Evolutionary conservation across 1,284 basidiomycete genomes (phyloP).

Genomic region (Mycena citricolor): DNA sequence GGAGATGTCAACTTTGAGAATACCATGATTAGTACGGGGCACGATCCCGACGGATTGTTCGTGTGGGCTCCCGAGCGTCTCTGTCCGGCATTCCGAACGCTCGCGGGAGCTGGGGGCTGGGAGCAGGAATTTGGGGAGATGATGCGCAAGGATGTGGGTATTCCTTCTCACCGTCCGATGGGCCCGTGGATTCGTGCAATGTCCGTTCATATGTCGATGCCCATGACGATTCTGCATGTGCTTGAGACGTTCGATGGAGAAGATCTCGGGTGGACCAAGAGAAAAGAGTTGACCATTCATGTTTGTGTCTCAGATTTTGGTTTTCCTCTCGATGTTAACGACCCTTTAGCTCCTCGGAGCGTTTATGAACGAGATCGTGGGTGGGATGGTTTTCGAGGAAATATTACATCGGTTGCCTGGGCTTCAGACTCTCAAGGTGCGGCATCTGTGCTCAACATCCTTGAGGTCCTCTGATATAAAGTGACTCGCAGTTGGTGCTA

Average conservation of each 20-base stretch:
- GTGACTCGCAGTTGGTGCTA: slow-evolving; percentile 27
- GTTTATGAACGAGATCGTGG: slow-evolving; percentile 26
- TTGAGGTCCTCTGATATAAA: background rate
- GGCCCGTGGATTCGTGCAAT: slow-evolving; percentile 14
- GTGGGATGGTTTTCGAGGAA: slow-evolving; percentile 35
- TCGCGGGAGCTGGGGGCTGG: slow-evolving; percentile 8
- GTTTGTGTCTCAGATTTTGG: background rate
- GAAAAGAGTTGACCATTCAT: background rate
- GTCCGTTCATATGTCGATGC: slow-evolving; percentile 32
- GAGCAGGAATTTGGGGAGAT: slow-evolving; percentile 11
- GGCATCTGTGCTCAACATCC: background rate
- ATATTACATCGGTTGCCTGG: slow-evolving; percentile 37
- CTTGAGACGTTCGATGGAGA: slow-evolving; percentile 30
- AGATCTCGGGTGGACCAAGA: slow-evolving; percentile 30
- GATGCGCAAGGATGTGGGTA: background rate
- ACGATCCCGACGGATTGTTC: background rate
- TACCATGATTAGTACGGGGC: too few species aligned
- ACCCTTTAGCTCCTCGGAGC: slow-evolving; percentile 38
- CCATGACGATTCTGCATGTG: slow-evolving; percentile 35
- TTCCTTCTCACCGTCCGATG: slow-evolving; percentile 6
- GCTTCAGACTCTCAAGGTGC: slow-evolving; percentile 34
- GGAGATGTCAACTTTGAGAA: too few species aligned
- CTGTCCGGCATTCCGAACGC: slow-evolving; percentile 1
- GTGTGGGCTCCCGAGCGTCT: background rate
- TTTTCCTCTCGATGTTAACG: too few species aligned